Evolutionary conservation across 2,329 filamentous ascomycete genomes (phyloP), one percentile per base, ranked within the genome.

Genomic region (Sporothrix euskadiensis): DNA sequence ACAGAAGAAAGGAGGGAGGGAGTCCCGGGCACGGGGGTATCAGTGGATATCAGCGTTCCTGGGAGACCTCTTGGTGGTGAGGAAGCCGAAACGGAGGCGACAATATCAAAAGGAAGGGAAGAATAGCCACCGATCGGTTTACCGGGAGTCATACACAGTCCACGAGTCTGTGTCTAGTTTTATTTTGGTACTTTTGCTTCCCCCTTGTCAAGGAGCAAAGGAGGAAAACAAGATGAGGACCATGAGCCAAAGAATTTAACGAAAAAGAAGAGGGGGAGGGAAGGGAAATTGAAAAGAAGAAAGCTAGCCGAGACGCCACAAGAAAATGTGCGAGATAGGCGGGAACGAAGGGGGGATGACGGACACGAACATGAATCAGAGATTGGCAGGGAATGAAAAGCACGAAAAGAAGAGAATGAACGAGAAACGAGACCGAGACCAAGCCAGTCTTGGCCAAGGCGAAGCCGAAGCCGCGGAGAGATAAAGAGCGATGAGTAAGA

Each of bases 1-100:
- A 66, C 16, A 52, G n/a, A 54, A 35, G 32, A 52, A 35, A 12
- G 41, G 65, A 26, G 19, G 44, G 61, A 39, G 39, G 61, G 65
- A 68, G 65, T 68, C 44, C 26, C 26, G 65, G 65, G 35, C 44
- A 68, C 8, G 65, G 69, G 69, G 41, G 39, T 61, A 22, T 41
- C 32, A 22, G 32, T 41, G 59, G 32, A 16, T 10, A 22, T 47
- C 39, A 26, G 61, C 5, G 12, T 65, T 44, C 26, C 61, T 65
- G n/a, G 61, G n/a, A 47, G 22, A 9, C 4, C 1, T 65, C 22
- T 26, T 6, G 49, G n/a, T 16, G 52, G 52, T 22, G 52, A 54
- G 52, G 19, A 54, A 26, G 52, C 52, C 52, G 49, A n/a, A n/a
- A 22, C 49, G 49, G 49, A 22, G 49, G 6, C 19, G 19, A n/a